Base-by-base conservation (phyloP, 2,329 filamentous ascomycete genomes). In the Alternaria metachromatica region DNA sequence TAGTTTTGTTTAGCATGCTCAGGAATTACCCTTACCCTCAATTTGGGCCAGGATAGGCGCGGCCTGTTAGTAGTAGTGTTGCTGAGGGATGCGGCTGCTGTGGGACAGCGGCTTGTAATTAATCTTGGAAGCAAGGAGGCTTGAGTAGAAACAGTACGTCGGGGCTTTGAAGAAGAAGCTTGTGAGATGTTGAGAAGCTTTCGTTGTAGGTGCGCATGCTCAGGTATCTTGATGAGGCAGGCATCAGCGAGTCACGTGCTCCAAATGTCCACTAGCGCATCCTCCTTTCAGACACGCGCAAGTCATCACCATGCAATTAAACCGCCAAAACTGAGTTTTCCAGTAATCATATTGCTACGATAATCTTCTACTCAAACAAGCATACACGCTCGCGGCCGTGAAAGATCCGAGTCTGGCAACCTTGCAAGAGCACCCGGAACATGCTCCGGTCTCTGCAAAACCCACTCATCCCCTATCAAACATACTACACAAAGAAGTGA, bases 401-500 rank as follows among this genome's bases (percentile, higher is more conserved):
- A 53, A 56, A 56, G 45, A 26, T 30, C 37, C 30, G 21, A 63
- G 43, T 43, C 12, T 20, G 18, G 46, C 30, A 45, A 13, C 3
- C 11, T 48, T 55, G 33, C 49, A 30, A 60, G 23, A 18, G 25
- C 18, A 56, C 18, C 49, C n/a, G 25, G 28, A 58, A 49, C 62
- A 48, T 37, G 45, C 48, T 57, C 59, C 41, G 18, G 59, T 46
- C 20, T 57, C 33, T 21, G 45, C 59, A 55, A 25, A 49, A 13
- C 30, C 13, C 12, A 26, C 21, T 15, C 41, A 50, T 45, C 33
- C 28, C 59, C 30, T 54, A 48, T 59, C 56, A 59, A 60, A 65
- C 61, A 43, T 65, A 63, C 62, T 70, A 62, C 64, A 71, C 61
- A 18, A 67, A 58, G 69, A 71, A 72, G 67, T 70, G 61, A 67